Percentiles rank a stretch among this genome's conserved stretches.
phyloP scores from a whole-genome alignment of 768 basidiomycete species.

The Epithele typhae region DNA sequence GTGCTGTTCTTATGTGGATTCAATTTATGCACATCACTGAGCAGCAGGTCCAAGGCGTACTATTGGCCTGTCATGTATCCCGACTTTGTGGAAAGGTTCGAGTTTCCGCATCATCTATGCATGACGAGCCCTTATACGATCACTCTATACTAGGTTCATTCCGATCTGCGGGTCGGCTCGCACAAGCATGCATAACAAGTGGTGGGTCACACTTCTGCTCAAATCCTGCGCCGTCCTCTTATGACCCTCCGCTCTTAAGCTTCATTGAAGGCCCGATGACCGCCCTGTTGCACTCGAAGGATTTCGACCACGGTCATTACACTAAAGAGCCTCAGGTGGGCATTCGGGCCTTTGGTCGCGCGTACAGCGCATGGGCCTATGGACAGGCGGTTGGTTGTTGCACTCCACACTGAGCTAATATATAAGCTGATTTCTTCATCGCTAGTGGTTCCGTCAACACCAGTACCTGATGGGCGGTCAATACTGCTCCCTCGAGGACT shows the following conservation, averaged over 20 bases:
- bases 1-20: slow-evolving; percentile 14
- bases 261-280: slow-evolving; percentile 59
- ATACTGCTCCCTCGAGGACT: slow-evolving; percentile 45
- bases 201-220: slow-evolving; percentile 25
- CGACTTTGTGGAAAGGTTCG: slow-evolving; percentile 45
- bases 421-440: not conserved
- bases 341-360: slow-evolving; percentile 52
- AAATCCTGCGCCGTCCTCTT: too few relatives aligned
- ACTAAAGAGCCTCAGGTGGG: slow-evolving; percentile 41
- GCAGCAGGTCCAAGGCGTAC: slow-evolving; percentile 37
- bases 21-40: not conserved
- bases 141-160: slow-evolving; percentile 36
- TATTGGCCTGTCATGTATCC: slow-evolving; percentile 56
- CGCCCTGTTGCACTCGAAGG: slow-evolving; percentile 48
- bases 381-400: slow-evolving; percentile 43
- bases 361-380: slow-evolving; percentile 56
- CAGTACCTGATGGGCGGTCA: slow-evolving; percentile 38
- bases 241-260: slow-evolving; percentile 24
- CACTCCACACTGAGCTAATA: not conserved
- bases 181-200: slow-evolving; percentile 52
- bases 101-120: not conserved
- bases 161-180: slow-evolving; percentile 50
- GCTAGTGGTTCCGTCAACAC: slow-evolving; percentile 52
- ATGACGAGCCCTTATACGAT: not conserved
- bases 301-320: slow-evolving; percentile 53